Evolutionary conservation across 768 basidiomycete species (phyloP), one percentile per base, ranked within the genome.

Genomic region (Psilocybe cubensis): DNA sequence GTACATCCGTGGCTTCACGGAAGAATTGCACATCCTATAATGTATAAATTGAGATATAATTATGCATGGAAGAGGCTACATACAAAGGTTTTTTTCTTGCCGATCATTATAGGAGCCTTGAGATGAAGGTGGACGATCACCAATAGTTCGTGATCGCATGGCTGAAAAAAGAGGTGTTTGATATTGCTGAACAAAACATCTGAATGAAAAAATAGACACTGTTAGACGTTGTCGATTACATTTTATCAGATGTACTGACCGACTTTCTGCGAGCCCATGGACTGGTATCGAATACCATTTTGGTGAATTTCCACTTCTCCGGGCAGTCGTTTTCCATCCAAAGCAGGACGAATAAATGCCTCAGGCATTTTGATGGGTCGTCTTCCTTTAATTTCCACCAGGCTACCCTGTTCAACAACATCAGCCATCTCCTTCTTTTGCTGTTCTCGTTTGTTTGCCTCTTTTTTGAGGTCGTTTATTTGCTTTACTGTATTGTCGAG

Each of bases 291-390:
- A 54, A 98, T 82, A 79, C 97, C 97, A 67, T 98, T 99, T 71
- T 94, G 89, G 69, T 99, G 97, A 31, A 99, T 94, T 69, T 99
- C 97, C 20, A 98, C 91, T 70, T 98, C 96, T n/a, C 97, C 97
- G 4, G 96, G 91, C 12, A 96, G 78, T 24, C 95, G 85, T 74
- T 98, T 99, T 21, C 94, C 95, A 66, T 99, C 97, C 27, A 95
- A 81, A 4, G 94, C 92, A 23, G 97, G 97, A 14, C 96, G 85
- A 47, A 97, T 87, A 68, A 96, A 96, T 0, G 96, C 93, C 70
- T 98, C 95, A 3, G 90, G 87, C 66, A 98, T 83, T 66, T 90
- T 92, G 57, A 83, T 81, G 14, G 96, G 94, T 59, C 93, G 80
- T 59, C 93, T 82, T 56, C 94, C 92, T 74, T 93, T 96, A 56